phyloP scores from a whole-genome alignment of 2,329 filamentous ascomycete genomes.

The Dothiorella sarmentorum region DNA sequence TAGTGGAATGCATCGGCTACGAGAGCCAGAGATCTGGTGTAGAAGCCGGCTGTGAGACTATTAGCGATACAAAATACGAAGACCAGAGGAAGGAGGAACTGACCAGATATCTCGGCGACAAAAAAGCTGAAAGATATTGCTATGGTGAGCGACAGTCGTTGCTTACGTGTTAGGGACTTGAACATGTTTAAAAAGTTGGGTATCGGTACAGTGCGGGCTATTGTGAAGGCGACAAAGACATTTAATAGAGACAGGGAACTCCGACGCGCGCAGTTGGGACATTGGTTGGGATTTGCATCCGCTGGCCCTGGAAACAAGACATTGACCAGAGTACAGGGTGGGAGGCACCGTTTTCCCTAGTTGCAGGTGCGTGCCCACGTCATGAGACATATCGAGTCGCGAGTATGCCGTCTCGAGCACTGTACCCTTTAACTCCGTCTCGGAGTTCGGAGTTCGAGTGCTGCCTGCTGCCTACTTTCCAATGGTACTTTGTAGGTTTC shows the following conservation, averaged over 20 bases:
- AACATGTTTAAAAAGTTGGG: neutral
- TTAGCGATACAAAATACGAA: constrained; percentile 17
- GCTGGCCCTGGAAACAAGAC: neutral
- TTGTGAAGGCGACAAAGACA: neutral
- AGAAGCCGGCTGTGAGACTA: constrained; percentile 57
- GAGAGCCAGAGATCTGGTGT: constrained; percentile 67
- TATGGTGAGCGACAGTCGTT: constrained; percentile 39
- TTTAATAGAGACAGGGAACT: neutral
- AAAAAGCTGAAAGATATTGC: constrained; percentile 48
- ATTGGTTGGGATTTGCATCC: neutral
- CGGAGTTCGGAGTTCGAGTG: constrained; percentile 5
- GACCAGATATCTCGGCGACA: constrained; percentile 45
- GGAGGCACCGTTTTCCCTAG: neutral
- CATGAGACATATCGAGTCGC: constrained; percentile 4
- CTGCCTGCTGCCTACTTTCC: too few species aligned
- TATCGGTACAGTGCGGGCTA: neutral
- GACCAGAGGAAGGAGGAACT: neutral
- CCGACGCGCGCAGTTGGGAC: neutral
- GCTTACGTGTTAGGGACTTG: constrained; percentile 26
- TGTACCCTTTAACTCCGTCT: neutral
- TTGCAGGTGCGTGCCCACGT: neutral
- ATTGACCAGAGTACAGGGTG: neutral
- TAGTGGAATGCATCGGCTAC: constrained; percentile 79
- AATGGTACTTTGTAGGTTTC: too few species aligned
- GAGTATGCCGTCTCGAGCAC: neutral